Evolutionary conservation across 164 flowering plant species (phyloP).

Genomic region (Hamamelis virginiana): DNA sequence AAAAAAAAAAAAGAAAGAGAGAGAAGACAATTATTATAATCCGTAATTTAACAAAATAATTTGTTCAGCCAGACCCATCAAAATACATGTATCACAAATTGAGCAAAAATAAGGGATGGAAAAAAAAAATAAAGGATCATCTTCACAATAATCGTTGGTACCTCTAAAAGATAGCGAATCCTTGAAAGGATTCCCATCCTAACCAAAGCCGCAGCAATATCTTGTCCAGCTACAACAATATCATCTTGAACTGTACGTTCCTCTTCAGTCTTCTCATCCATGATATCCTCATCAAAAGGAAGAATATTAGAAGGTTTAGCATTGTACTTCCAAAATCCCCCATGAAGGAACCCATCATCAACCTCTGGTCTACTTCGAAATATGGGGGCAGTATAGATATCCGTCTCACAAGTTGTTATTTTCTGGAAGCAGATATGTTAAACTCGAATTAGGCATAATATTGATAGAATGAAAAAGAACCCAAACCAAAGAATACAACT

Average conservation of each 20-base stretch:
- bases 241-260: slow-evolving; percentile 83
- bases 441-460: background rate
- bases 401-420: slow-evolving; percentile 30
- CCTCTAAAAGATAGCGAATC: slow-evolving; percentile 77
- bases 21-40: too few relatives aligned
- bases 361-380: slow-evolving; percentile 82
- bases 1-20: too few relatives aligned
- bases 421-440: slow-evolving; percentile 42
- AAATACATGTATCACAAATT: background rate
- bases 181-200: slow-evolving; percentile 90
- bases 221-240: slow-evolving; percentile 78
- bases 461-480: background rate
- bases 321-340: slow-evolving; percentile 96
- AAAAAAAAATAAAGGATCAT: slow-evolving; percentile 1
- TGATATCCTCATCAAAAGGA: slow-evolving; percentile 31
- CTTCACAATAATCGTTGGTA: slow-evolving; percentile 13
- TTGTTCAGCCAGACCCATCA: too few relatives aligned
- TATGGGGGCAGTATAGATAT: slow-evolving; percentile 73
- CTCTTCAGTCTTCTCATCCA: slow-evolving; percentile 48
- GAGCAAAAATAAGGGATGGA: background rate
- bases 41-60: too few relatives aligned
- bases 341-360: slow-evolving; percentile 73
- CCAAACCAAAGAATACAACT: slow-evolving; percentile 7
- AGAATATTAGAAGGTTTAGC: slow-evolving; percentile 78
- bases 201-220: slow-evolving; percentile 85